phyloP scores from a whole-genome alignment of 345 rosid species.

The Salix suchowensis region DNA sequence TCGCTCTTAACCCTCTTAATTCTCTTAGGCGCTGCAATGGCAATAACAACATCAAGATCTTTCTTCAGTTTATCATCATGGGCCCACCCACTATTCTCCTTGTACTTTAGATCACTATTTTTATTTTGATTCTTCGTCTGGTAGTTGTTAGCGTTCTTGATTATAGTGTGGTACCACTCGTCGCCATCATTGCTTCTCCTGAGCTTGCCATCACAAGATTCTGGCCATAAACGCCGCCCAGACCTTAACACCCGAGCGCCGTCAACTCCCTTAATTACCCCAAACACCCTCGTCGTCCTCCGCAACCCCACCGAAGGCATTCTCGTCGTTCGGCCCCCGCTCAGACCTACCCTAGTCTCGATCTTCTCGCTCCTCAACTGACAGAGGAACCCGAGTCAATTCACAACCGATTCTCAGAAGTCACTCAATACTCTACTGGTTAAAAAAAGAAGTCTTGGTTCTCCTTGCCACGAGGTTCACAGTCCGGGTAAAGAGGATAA shows the following conservation, averaged over 20 bases:
- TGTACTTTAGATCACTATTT: slow-evolving; percentile 15
- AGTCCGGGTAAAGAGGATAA: background rate
- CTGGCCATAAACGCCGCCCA: slow-evolving; percentile 67
- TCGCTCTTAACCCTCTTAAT: slow-evolving; percentile 20
- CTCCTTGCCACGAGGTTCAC: background rate
- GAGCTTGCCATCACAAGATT: slow-evolving; percentile 47
- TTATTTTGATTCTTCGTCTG: slow-evolving; percentile 3
- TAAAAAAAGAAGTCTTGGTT: background rate
- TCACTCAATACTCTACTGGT: background rate
- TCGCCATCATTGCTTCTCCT: slow-evolving; percentile 46
- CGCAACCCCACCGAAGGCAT: slow-evolving; percentile 90
- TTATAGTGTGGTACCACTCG: slow-evolving; percentile 35
- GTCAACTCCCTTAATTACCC: slow-evolving; percentile 69
- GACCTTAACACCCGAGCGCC: slow-evolving; percentile 84
- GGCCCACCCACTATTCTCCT: slow-evolving; percentile 38
- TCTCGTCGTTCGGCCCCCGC: slow-evolving; percentile 28
- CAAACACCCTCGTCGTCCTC: slow-evolving; percentile 69
- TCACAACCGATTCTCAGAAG: background rate
- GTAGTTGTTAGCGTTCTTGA: slow-evolving; percentile 21
- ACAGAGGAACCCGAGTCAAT: background rate
- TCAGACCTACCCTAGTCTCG: slow-evolving; percentile 11
- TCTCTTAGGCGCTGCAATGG: background rate
- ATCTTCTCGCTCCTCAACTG: slow-evolving; percentile 2
- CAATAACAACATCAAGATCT: background rate
- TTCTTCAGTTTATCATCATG: slow-evolving; percentile 24